Evolutionary conservation across 176 grass and related monocot genomes (phyloP).

Genomic region (Tillandsia leiboldiana): DNA sequence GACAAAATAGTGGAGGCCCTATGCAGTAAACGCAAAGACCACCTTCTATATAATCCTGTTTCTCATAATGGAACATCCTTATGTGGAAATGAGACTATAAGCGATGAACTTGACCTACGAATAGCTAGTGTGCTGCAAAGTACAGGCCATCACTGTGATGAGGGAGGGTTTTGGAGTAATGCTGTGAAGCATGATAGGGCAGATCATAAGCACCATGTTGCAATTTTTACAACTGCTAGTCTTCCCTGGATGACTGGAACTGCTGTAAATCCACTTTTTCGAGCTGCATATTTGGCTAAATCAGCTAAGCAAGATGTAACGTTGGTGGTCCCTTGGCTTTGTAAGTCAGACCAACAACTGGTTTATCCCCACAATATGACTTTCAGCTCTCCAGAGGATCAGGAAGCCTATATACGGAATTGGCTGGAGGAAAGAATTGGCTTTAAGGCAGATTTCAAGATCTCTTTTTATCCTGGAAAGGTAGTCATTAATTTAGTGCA

Average conservation of each 20-base stretch:
- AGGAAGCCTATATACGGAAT: conserved; percentile 69
- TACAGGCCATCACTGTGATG: conserved; percentile 70
- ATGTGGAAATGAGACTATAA: conserved; percentile 31
- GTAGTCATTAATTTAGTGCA: conserved; percentile 21
- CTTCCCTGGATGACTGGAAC: conserved; percentile 99
- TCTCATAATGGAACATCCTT: conserved; percentile 32
- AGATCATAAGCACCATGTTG: conserved; percentile 52
- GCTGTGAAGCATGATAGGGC: conserved; percentile 23
- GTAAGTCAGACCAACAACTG: conserved; percentile 74
- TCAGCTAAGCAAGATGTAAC: conserved; percentile 67
- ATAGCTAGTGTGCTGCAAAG: conserved; percentile 83
- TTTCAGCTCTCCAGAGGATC: conserved; percentile 73
- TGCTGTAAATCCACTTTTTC: conserved; percentile 92
- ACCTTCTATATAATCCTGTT: conserved; percentile 23
- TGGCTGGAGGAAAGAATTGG: conserved; percentile 93
- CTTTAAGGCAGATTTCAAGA: conserved; percentile 84
- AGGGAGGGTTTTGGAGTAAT: conserved; percentile 50
- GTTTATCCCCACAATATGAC: conserved; percentile 86
- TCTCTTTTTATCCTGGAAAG: conserved; percentile 96
- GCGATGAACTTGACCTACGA: conserved; percentile 68
- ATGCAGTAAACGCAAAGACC: conserved; percentile 57
- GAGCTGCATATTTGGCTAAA: conserved; percentile 87
- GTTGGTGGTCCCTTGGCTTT: conserved; percentile 91
- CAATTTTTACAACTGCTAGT: conserved; percentile 92
- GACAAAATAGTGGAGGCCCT: conserved; percentile 63